phyloP scores from a whole-genome alignment of 2,329 filamentous ascomycete species.

The Penicillium sp. region DNA sequence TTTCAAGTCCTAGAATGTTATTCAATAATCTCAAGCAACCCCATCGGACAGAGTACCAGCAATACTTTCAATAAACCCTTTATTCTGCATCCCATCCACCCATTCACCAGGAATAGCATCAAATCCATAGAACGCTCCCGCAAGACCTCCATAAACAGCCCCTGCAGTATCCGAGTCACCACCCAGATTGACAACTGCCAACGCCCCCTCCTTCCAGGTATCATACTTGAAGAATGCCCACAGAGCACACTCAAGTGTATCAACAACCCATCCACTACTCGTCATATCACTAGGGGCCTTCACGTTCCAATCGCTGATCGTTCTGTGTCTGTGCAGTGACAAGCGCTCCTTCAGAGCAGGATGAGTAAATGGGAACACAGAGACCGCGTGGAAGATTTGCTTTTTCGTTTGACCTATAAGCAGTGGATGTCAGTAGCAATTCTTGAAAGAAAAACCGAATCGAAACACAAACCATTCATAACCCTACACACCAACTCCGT shows the following conservation, averaged over 20 bases:
- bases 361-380: slow-evolving; percentile 13
- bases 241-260: slow-evolving; percentile 44
- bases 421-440: background rate
- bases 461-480: slow-evolving; percentile 25
- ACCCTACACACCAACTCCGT: slow-evolving; percentile 33
- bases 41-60: slow-evolving; percentile 3
- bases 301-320: slow-evolving; percentile 29
- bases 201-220: slow-evolving; percentile 39
- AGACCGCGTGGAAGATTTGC: slow-evolving; percentile 10
- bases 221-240: slow-evolving; percentile 46
- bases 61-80: slow-evolving; percentile 19
- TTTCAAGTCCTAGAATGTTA: background rate
- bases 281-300: slow-evolving; percentile 27
- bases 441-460: slow-evolving; percentile 11
- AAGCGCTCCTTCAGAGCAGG: slow-evolving; percentile 11
- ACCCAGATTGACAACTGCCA: slow-evolving; percentile 45
- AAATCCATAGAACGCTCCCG: slow-evolving; percentile 44
- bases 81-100: slow-evolving; percentile 30
- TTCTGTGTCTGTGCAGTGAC: slow-evolving; percentile 12
- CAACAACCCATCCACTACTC: slow-evolving; percentile 44
- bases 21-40: background rate
- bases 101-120: slow-evolving; percentile 36
- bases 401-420: slow-evolving; percentile 19
- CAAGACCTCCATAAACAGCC: slow-evolving; percentile 47
- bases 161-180: slow-evolving; percentile 49